Conservation (phyloP, 768 basidiomycete genomes). For the Amanita polypyramis region DNA sequence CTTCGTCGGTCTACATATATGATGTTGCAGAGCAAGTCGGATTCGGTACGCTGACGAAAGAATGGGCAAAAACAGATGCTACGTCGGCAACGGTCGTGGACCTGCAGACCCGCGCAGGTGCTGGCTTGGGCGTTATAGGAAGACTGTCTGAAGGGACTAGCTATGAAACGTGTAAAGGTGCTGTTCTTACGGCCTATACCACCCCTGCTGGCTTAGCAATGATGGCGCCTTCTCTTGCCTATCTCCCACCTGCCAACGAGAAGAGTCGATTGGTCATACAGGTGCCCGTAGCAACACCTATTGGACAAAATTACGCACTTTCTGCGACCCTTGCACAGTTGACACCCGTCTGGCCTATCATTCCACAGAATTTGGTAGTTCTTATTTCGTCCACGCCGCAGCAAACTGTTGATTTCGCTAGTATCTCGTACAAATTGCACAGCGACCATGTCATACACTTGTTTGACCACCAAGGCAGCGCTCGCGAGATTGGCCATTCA, state of each 20-base stretch:
- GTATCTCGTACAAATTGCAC: slow-evolving; percentile 62
- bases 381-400: slow-evolving; percentile 79
- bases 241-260: slow-evolving; percentile 53
- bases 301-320: slow-evolving; percentile 56
- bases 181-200: slow-evolving; percentile 69
- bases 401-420: slow-evolving; percentile 69
- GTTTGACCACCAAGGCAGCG: slow-evolving; percentile 77
- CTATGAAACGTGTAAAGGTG: slow-evolving; percentile 46
- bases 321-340: slow-evolving; percentile 71
- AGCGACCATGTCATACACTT: slow-evolving; percentile 73
- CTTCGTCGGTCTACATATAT: slow-evolving; percentile 68
- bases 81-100: slow-evolving; percentile 46
- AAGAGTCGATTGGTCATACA: slow-evolving; percentile 71
- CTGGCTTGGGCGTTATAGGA: slow-evolving; percentile 72
- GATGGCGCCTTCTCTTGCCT: slow-evolving; percentile 72
- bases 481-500: slow-evolving; percentile 63
- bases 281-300: slow-evolving; percentile 63
- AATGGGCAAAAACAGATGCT: slow-evolving; percentile 38
- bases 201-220: slow-evolving; percentile 74
- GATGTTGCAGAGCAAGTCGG: slow-evolving; percentile 81
- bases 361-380: slow-evolving; percentile 60
- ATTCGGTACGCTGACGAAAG: slow-evolving; percentile 63
- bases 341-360: slow-evolving; percentile 42
- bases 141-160: slow-evolving; percentile 74
- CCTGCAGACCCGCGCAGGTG: slow-evolving; percentile 77